These are phyloP conservation scores for Calocera cornea DNA, from an alignment of 768 basidiomycete genomes.

Conservation along the genomic window DNA sequence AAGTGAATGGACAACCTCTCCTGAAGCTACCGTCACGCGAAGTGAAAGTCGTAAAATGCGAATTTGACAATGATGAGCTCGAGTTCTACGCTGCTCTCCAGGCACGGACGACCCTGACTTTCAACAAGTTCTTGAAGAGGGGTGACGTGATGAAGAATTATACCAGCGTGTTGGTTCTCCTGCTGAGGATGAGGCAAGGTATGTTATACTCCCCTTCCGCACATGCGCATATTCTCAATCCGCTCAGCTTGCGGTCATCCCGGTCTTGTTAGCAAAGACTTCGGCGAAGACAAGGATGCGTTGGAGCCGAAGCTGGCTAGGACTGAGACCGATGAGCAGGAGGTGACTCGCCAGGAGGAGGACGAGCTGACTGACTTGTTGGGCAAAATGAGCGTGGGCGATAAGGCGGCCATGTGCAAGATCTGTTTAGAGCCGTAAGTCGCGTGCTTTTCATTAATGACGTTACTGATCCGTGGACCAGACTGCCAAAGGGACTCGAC, in stretches of 20 bases:
- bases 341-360: constrained; percentile 39
- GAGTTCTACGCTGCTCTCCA: constrained; percentile 67
- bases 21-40: constrained; percentile 64
- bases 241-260: constrained; percentile 79
- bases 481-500: neutral
- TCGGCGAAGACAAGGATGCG: constrained; percentile 59
- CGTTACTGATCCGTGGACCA: neutral
- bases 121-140: constrained; percentile 51
- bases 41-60: constrained; percentile 58
- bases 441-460: neutral
- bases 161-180: constrained; percentile 53
- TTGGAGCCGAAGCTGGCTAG: constrained; percentile 45
- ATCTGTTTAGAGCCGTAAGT: constrained; percentile 62
- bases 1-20: constrained; percentile 64
- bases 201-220: constrained; percentile 13
- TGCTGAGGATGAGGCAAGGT: constrained; percentile 85
- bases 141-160: constrained; percentile 44
- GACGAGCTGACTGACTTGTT: constrained; percentile 70
- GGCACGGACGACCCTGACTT: constrained; percentile 33
- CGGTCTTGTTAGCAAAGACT: constrained; percentile 62
- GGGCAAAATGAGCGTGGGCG: constrained; percentile 48
- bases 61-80: constrained; percentile 62
- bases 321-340: constrained; percentile 35
- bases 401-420: constrained; percentile 48
- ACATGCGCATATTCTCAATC: constrained; percentile 1